Percentiles rank a stretch among this genome's conserved stretches.
Conservation (phyloP, 257 asterid genomes). For the Solanum bulbocastanum region DNA sequence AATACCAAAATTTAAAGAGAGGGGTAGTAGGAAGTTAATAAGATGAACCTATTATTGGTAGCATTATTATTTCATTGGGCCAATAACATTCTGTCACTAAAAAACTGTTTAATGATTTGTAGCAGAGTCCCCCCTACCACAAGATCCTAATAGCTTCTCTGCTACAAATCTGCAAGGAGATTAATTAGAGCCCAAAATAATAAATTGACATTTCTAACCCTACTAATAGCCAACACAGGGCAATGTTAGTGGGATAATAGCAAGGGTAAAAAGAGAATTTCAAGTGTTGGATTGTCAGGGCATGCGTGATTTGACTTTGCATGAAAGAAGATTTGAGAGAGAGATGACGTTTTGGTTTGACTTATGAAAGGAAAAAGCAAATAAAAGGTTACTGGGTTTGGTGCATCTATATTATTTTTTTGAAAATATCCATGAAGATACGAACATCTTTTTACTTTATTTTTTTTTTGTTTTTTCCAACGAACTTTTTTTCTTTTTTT, state of each 20-base stretch:
- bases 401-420: background rate
- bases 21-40: background rate
- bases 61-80: background rate
- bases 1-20: background rate
- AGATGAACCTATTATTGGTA: background rate
- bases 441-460: background rate
- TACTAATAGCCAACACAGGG: background rate
- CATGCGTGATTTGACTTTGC: conserved; percentile 14
- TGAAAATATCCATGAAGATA: background rate
- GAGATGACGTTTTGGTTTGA: background rate
- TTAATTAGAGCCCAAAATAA: background rate
- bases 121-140: background rate
- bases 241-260: background rate
- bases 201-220: background rate
- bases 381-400: background rate
- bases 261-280: background rate
- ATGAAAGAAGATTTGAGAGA: background rate
- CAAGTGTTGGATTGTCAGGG: background rate
- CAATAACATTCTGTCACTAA: background rate
- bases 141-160: background rate
- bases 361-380: background rate
- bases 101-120: background rate
- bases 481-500: background rate
- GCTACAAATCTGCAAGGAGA: background rate
- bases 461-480: background rate